Base-by-base conservation (phyloP, 2,329 filamentous ascomycete genomes). In the Cryphonectria parasitica region DNA sequence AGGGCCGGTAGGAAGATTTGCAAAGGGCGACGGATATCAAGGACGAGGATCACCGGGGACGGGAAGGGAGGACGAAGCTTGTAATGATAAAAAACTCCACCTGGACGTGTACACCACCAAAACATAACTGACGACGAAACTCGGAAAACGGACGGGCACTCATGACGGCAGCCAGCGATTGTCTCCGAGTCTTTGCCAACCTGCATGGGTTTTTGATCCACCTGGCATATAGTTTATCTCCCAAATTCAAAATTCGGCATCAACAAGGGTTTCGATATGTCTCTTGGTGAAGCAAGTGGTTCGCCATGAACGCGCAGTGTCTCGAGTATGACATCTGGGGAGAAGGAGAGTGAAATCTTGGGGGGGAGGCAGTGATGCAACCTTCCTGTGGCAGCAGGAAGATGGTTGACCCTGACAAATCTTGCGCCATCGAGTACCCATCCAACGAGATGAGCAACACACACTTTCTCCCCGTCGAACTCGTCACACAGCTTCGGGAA, bases 11-110 rank as follows among this genome's bases (percentile, higher is more conserved):
- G 60, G 68, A 41, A 62, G 54, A 62, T 34, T 15, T 31, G 61
- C 49, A 60, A 34, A 60, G 5, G 39, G 65, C 25, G 54, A 39
- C n/a, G 19, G 36, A 28, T 25, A 15, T 10, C n/a, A 22, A 56
- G n/a, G 8, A 67, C 11, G 34, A 45, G 28, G 25, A 61, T 67
- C 11, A n/a, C 39, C 39, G 65, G 41, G 45, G 36, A 52, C 19
- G 22, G 52, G 19, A 45, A 41, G 22, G 28, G 17, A 31, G 52
- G 45, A 45, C n/a, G 39, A 54, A 72, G 70, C 66, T 56, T 72
- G 70, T 70, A 70, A 70, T 67, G 56, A 72, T 72, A 70, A 60
- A 43, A 43, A 64, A 41, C 36, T 64, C 68, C 64, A 68, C 54
- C 34, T 28, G 65, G 64, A 70, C 45, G 31, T 70, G 64, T 69